Evolutionary conservation across 1,284 basidiomycete species (phyloP).

Genomic region (Boletus hoseneyae): DNA sequence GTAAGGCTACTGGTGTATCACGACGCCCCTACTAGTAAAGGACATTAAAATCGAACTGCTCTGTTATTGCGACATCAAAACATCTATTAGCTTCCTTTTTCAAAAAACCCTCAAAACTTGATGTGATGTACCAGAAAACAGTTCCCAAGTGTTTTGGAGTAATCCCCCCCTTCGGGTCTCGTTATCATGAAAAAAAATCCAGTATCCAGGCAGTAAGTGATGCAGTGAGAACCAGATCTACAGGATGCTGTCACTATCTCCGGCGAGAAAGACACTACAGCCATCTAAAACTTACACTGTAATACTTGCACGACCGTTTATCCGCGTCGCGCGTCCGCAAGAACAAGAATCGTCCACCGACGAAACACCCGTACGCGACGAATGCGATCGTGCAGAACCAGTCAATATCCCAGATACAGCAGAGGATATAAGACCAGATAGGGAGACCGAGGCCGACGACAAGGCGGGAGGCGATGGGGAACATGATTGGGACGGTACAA

Average conservation of each 20-base stretch:
- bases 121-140: conserved; percentile 8
- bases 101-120: conserved; percentile 6
- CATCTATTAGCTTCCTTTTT: neutral
- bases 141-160: conserved; percentile 15
- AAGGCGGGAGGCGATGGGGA: conserved; percentile 29
- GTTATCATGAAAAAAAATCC: conserved; percentile 28
- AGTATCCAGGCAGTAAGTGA: conserved; percentile 32
- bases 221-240: conserved; percentile 34
- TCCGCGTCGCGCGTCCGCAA: conserved; percentile 25
- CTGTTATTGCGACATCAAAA: neutral
- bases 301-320: conserved; percentile 32
- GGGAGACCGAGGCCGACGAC: conserved; percentile 26
- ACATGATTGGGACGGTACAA: conserved; percentile 34
- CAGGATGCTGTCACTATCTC: neutral
- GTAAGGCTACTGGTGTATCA: too few species aligned
- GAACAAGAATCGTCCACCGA: conserved; percentile 29
- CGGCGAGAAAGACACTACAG: neutral
- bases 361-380: conserved; percentile 26
- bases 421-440: conserved; percentile 23
- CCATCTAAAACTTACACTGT: conserved; percentile 29
- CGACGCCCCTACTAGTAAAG: too few species aligned
- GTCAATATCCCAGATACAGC: conserved; percentile 29
- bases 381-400: conserved; percentile 22
- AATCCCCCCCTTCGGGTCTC: conserved; percentile 11
- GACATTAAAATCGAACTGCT: too few species aligned